Base-by-base conservation (phyloP, 495 filamentous ascomycete genomes). In the Filosporella fistucella region DNA sequence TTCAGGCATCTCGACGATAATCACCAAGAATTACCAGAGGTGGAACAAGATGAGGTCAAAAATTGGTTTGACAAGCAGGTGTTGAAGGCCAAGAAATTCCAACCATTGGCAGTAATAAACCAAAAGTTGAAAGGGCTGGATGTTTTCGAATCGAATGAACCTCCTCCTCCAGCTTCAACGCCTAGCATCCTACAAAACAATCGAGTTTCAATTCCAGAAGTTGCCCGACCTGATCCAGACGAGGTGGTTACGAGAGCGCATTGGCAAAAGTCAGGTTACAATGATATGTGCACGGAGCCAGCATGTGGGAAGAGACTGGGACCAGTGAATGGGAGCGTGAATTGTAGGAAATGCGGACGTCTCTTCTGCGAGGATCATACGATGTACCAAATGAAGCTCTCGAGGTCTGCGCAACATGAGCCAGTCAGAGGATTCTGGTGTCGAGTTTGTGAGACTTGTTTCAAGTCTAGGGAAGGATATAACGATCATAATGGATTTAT, bases 311-410 rank as follows among this genome's bases (percentile, higher is more conserved):
- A 84, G 61, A 78, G 80, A 22, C 71, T 96, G 11, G 89, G 87
- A 4, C 76, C 82, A 11, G 75, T 84, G 17, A 89, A 84, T 52
- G 90, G 91, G 13, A 87, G 75, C 49, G 81, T 97, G 54, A 95
- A 98, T 59, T 98, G 93, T 60, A 74, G 93, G 44, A 86, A 88
- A 42, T 98, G 93, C 53, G 93, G 93, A 0, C 85, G 81, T 52
- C 70, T 98, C 26, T 98, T 96, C 61, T 98, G 93, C 66, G 91
- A 97, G 61, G 88, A 94, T 54, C 94, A 98, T 68, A 96, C 91
- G 24, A 96, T 96, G 93, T 98, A 97, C 58, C 91, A 97, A 68
- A 97, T 97, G 87, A 96, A 93, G 74, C 77, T 98, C 16, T 95
- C 89, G 9, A 75, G 91, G 37, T 83, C 89, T 4, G 93, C 94